phyloP scores from a whole-genome alignment of 192 early-diverging fungal species.

The Mortierella hygrophila region DNA sequence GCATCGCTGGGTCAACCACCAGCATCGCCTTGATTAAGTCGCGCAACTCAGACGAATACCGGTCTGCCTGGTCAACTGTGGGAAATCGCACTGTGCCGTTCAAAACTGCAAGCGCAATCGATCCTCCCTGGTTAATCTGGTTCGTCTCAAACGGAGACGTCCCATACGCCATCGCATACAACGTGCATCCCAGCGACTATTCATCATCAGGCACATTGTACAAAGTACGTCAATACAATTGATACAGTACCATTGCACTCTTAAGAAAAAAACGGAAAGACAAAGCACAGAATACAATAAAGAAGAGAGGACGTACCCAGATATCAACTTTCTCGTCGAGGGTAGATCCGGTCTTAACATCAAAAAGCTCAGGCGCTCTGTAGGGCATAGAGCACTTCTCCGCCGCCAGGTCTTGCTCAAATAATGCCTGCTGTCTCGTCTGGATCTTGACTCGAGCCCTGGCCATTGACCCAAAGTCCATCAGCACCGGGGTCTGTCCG shows the following conservation, averaged over 20 bases:
- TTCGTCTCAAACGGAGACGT: conserved; percentile 79
- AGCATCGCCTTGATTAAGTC: conserved; percentile 73
- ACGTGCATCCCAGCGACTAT: conserved; percentile 75
- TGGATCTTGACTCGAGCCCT: conserved; percentile 67
- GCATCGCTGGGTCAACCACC: conserved; percentile 64
- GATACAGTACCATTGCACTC: too few species aligned
- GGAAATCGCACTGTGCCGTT: conserved; percentile 74
- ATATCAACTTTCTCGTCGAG: conserved; percentile 82
- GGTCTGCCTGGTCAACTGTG: conserved; percentile 33
- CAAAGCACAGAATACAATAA: neutral
- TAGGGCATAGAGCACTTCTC: conserved; percentile 81
- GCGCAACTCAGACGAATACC: conserved; percentile 67
- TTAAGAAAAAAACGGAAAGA: neutral
- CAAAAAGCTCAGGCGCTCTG: conserved; percentile 84
- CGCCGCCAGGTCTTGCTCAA: conserved; percentile 80
- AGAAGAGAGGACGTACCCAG: conserved; percentile 63
- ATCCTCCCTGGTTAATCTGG: conserved; percentile 74
- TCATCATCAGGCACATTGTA: neutral
- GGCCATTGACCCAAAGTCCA: conserved; percentile 83
- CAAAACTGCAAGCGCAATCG: conserved; percentile 78
- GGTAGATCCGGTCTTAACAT: conserved; percentile 71
- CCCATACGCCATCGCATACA: conserved; percentile 80
- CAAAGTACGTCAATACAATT: neutral
- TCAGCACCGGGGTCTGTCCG: conserved; percentile 73
- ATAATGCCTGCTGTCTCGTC: conserved; percentile 69